Evolutionary conservation across 2,329 filamentous ascomycete genomes (phyloP).

Genomic region (Penicillium italicum): DNA sequence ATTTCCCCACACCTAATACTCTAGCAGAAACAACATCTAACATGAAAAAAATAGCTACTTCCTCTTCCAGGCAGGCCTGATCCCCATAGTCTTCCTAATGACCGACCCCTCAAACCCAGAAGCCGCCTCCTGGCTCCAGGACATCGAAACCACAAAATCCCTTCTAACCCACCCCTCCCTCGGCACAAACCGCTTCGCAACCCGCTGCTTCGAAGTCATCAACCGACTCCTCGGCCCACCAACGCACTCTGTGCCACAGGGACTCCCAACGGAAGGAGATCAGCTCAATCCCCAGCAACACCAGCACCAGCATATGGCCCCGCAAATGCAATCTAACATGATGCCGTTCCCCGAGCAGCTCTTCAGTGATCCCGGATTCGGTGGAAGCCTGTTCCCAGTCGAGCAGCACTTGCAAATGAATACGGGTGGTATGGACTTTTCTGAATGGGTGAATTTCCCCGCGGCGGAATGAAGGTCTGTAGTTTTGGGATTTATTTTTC

Average conservation of each 20-base stretch:
- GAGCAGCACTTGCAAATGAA: constrained; percentile 30
- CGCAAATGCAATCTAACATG: constrained; percentile 26
- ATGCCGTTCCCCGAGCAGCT: constrained; percentile 40
- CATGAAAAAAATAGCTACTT: constrained; percentile 34
- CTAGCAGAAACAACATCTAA: neutral
- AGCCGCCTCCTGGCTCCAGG: constrained; percentile 37
- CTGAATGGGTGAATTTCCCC: constrained; percentile 41
- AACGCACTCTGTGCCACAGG: neutral
- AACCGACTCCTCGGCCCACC: constrained; percentile 38
- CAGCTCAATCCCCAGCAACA: constrained; percentile 10
- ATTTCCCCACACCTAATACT: neutral
- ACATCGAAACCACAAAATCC: constrained; percentile 41
- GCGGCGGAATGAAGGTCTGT: constrained; percentile 18
- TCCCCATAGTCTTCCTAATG: constrained; percentile 44
- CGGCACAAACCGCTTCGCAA: constrained; percentile 39
- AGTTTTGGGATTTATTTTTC: neutral
- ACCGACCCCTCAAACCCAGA: constrained; percentile 40
- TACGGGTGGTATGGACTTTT: constrained; percentile 36
- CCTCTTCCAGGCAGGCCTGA: constrained; percentile 45
- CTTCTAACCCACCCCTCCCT: constrained; percentile 40
- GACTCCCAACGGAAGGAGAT: neutral
- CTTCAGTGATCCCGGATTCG: constrained; percentile 36
- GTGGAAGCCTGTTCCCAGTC: constrained; percentile 33
- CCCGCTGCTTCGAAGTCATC: constrained; percentile 40
- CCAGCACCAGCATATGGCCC: constrained; percentile 13